Evolutionary conservation across 352 stramenopile genomes (phyloP), one percentile per base, ranked within the genome.

Genomic region (Phytophthora brassicae): DNA sequence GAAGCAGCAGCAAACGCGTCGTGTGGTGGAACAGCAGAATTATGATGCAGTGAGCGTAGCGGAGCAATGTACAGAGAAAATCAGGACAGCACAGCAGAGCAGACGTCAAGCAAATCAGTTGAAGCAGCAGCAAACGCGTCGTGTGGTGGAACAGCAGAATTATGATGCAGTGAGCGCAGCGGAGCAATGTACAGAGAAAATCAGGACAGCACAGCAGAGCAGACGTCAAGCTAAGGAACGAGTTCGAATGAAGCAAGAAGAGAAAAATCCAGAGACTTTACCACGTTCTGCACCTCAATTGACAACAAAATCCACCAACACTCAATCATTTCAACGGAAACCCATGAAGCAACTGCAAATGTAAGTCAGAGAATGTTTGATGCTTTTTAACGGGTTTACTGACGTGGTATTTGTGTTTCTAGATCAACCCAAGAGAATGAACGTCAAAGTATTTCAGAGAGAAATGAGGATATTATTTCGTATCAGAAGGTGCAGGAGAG

Each of bases 181-280:
- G 16, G 55, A 80, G 3, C 59, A 60, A n/a, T 61, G 62, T 6
- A 67, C 66, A 0, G 74, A 81, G 16, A 70, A 72, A 22, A 59
- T 74, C 47, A 55, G 41, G 1, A 38, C 70, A 23, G 54, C 65
- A 0, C 66, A 89, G 47, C 57, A 82, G 39, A 84, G 76, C 36
- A 55, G 82, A 6, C 53, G 56, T 4, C 72, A 66, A 6, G 82
- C 82, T 0, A 68, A 84, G 22, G 78, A 89, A 31, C 74, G 82
- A 0, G 38, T 87, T 26, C 68, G 75, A 6, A 26, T 52, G 19
- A 72, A 74, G 38, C 61, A 65, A 6, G 65, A 70, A 9, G 33
- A 73, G 3, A 60, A 69, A 14, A 26, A 38, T 0, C 42, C 46
- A 6, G 53, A 46, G 28, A 44, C 31, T 31, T 26, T 29, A 13